Evolutionary conservation across 768 basidiomycete species (phyloP), one percentile per base, ranked within the genome.

Genomic region (Agaricus bisporus): DNA sequence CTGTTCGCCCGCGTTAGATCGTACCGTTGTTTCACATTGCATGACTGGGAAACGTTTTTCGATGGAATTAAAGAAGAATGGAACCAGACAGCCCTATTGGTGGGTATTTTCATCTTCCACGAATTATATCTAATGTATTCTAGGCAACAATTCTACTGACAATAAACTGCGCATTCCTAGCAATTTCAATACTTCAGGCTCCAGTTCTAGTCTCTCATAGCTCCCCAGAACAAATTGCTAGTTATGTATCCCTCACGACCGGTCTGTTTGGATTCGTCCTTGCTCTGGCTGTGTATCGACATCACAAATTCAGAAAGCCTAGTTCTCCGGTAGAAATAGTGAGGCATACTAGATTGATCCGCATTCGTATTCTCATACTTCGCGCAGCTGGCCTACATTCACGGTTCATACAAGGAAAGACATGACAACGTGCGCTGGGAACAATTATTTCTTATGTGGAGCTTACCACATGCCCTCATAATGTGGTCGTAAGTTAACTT

Each of bases 111-210:
- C 12, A 10, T 12, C n/a, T 9, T 5, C 15, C 12, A 32, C 8
- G 32, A 32, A 7, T 11, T 32, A 2, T 4, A 11, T 47, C 1
- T n/a, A 2, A 17, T 11, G 37, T 39, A n/a, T 4, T 5, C 14
- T 17, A 54, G 52, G 52, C 52, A 17, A 54, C 52, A 10, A 54
- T 54, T 22, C 26, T 54, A 45, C 11, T 54, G 29, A 38, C 52
- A 12, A 45, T 45, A 26, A 54, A 54, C n/a, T 46, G 52, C 7
- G 44, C 52, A 9, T 54, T 54, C 17, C 28, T 54, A 8, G 45
- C 52, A 2, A 54, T 54, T 26, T 45, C 52, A 9, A 11, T 54
- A 8, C 47, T 54, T 26, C 37, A 54, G 17, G 17, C 8, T 28
- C 12, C 36, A 18, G 15, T 36, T 17, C 32, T 35, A 8, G 51